Conservation (phyloP, 192 early-diverging fungal genomes). For the Coemansia sp. region DNA sequence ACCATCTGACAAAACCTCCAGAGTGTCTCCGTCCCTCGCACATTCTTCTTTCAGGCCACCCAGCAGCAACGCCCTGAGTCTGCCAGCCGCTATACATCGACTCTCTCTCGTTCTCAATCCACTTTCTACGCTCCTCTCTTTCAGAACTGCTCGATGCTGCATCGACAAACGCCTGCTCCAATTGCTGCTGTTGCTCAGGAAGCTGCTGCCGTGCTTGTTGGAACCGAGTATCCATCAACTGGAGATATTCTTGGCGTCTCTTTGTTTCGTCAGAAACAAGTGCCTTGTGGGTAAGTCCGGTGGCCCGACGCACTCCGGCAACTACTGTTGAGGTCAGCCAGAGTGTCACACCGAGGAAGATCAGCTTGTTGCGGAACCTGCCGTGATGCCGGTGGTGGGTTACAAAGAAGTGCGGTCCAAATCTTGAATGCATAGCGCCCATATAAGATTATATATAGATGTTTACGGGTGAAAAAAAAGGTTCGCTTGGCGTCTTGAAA, state of each 20-base stretch:
- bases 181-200: background rate
- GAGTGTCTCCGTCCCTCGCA: background rate
- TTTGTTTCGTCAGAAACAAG: background rate
- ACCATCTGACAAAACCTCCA: constrained; percentile 31
- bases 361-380: constrained; percentile 19
- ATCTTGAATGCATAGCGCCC: constrained; percentile 14
- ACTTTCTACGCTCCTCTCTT: constrained; percentile 15
- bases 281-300: constrained; percentile 33
- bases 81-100: background rate
- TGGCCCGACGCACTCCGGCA: constrained; percentile 34
- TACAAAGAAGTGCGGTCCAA: background rate
- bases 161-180: constrained; percentile 29
- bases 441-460: background rate
- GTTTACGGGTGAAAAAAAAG: background rate
- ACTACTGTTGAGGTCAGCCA: constrained; percentile 44
- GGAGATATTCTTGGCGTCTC: background rate
- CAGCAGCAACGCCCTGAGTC: constrained; percentile 8
- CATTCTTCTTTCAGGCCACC: background rate
- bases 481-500: background rate
- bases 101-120: constrained; percentile 2
- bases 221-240: background rate
- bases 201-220: background rate
- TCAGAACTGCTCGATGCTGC: constrained; percentile 13
- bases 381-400: constrained; percentile 20
- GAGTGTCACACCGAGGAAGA: constrained; percentile 33